These are phyloP conservation scores for Vigna radiata DNA, from an alignment of 306 rosid genomes.

Conservation along the genomic window DNA sequence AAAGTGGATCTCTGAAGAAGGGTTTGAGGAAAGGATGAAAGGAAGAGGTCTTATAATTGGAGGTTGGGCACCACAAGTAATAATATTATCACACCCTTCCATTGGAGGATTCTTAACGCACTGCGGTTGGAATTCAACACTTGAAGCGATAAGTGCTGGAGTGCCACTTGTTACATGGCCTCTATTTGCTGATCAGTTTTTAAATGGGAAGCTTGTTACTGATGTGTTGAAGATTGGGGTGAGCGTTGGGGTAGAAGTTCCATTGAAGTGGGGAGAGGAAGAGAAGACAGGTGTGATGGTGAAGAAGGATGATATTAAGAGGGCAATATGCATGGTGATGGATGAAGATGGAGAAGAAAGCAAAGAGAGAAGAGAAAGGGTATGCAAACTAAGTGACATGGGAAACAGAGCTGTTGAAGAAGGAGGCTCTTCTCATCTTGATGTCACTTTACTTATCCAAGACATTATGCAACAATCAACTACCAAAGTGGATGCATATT, in stretches of 20 bases:
- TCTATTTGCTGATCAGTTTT: slow-evolving; percentile 59
- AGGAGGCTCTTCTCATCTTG: slow-evolving; percentile 61
- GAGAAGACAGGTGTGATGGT: slow-evolving; percentile 45
- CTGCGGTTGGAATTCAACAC: slow-evolving; percentile 76
- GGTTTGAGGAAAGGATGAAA: slow-evolving; percentile 55
- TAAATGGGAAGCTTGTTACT: slow-evolving; percentile 55
- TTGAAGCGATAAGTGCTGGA: slow-evolving; percentile 60
- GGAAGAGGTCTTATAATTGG: slow-evolving; percentile 58
- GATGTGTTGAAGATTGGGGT: slow-evolving; percentile 53
- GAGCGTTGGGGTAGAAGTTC: slow-evolving; percentile 49
- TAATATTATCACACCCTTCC: slow-evolving; percentile 63
- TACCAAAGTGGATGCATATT: neutral
- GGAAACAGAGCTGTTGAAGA: slow-evolving; percentile 55
- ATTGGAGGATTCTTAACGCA: slow-evolving; percentile 73
- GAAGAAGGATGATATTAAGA: slow-evolving; percentile 47
- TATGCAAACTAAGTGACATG: slow-evolving; percentile 33
- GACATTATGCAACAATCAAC: slow-evolving; percentile 46
- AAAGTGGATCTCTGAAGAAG: slow-evolving; percentile 54
- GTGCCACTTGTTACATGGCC: slow-evolving; percentile 80
- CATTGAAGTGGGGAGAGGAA: slow-evolving; percentile 50
- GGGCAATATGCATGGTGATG: slow-evolving; percentile 59
- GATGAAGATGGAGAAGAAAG: slow-evolving; percentile 45
- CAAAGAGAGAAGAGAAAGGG: slow-evolving; percentile 53
- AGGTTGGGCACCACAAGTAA: slow-evolving; percentile 81
- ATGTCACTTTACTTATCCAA: slow-evolving; percentile 32